Evolutionary conservation across 495 filamentous ascomycete genomes (phyloP).

Genomic region (Podospora australis): DNA sequence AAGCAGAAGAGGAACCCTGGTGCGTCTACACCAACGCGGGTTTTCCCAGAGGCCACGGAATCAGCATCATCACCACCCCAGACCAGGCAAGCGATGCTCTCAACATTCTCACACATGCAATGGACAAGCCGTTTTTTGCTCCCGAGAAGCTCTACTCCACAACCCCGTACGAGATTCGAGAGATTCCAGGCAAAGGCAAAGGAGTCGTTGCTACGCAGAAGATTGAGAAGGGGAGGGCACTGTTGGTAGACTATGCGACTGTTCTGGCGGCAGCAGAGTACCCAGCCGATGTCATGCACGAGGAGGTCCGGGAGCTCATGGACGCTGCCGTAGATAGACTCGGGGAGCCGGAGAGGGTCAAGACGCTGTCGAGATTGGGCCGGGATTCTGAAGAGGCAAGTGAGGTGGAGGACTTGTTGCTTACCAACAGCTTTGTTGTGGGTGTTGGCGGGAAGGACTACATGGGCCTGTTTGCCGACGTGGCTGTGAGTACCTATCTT

Average conservation of each 20-base stretch:
- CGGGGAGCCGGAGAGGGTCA: constrained; percentile 13
- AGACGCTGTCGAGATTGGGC: constrained; percentile 51
- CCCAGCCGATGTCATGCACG: constrained; percentile 18
- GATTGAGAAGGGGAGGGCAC: constrained; percentile 22
- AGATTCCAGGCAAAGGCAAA: constrained; percentile 25
- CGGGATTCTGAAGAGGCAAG: constrained; percentile 47
- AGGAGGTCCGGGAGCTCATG: constrained; percentile 25
- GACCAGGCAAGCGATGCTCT: constrained; percentile 20
- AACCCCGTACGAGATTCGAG: constrained; percentile 19
- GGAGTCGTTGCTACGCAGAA: constrained; percentile 24
- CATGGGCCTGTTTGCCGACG: constrained; percentile 25
- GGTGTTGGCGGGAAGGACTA: constrained; percentile 19
- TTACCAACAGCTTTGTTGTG: constrained; percentile 46
- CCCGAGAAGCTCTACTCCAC: constrained; percentile 4
- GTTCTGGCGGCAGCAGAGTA: constrained; percentile 23
- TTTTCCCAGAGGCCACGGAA: constrained; percentile 12
- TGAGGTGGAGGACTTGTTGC: constrained; percentile 63
- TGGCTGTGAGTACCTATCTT: constrained; percentile 26
- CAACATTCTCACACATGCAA: constrained; percentile 13
- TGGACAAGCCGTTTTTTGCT: constrained; percentile 14
- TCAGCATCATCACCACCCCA: constrained; percentile 32
- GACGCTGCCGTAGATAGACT: constrained; percentile 18
- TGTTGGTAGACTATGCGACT: constrained; percentile 24
- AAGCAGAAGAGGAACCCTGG: constrained; percentile 14
- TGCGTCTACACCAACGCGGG: constrained; percentile 32